phyloP scores from a whole-genome alignment of 345 rosid genomes.

The Moricandia arvensis region DNA sequence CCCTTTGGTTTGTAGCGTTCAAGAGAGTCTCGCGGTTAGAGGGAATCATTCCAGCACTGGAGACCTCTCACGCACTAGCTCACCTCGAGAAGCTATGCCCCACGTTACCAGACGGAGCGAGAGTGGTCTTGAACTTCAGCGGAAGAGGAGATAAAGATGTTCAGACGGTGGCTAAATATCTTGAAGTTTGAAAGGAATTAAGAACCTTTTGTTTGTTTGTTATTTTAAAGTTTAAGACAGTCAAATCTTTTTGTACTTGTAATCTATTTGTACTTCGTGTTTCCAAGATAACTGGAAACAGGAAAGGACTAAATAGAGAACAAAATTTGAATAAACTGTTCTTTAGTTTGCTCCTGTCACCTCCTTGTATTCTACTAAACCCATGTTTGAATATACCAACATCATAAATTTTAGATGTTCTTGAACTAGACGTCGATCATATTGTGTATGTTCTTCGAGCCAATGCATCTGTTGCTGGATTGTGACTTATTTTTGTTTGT shows the following conservation, averaged over 20 bases:
- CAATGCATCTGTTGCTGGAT: neutral
- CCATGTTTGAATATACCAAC: neutral
- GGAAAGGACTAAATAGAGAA: slow-evolving; percentile 4
- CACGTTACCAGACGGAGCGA: slow-evolving; percentile 55
- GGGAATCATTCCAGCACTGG: slow-evolving; percentile 89
- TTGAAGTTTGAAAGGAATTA: slow-evolving; percentile 44
- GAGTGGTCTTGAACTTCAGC: slow-evolving; percentile 81
- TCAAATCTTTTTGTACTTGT: slow-evolving; percentile 19
- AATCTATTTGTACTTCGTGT: slow-evolving; percentile 14
- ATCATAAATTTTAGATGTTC: neutral
- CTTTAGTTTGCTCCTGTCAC: neutral
- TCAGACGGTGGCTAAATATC: slow-evolving; percentile 70
- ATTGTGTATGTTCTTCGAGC: neutral
- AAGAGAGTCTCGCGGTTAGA: slow-evolving; percentile 75
- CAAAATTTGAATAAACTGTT: slow-evolving; percentile 8
- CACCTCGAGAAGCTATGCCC: slow-evolving; percentile 85
- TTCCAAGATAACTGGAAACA: neutral
- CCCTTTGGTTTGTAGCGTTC: slow-evolving; percentile 54
- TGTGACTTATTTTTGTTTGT: neutral
- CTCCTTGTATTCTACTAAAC: neutral
- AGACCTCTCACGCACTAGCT: slow-evolving; percentile 90
- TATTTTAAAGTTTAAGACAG: neutral
- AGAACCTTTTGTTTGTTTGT: neutral
- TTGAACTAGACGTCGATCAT: neutral
- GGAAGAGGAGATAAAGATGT: slow-evolving; percentile 98